These are phyloP conservation scores for Lentinus brumalis DNA, from an alignment of 768 basidiomycete species.

Conservation along the genomic window DNA sequence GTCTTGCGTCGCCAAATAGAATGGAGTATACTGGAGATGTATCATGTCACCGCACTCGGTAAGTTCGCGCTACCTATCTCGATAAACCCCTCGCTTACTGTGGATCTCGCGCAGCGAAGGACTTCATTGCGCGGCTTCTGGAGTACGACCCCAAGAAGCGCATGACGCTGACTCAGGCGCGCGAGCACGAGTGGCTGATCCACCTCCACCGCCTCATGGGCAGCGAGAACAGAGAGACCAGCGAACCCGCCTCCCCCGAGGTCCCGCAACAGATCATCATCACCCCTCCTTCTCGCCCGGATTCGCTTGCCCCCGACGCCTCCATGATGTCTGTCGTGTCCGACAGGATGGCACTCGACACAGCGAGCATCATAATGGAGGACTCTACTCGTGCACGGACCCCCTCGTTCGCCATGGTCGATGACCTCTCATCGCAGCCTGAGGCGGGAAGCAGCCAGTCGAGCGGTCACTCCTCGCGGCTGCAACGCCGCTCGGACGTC, in stretches of 20 bases:
- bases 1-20: constrained; percentile 61
- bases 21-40: constrained; percentile 49
- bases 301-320: not conserved
- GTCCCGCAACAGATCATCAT: not conserved
- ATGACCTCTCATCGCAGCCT: not conserved
- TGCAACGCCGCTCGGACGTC: constrained; percentile 19
- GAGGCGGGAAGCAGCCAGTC: too few species aligned
- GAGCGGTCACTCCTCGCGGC: not conserved
- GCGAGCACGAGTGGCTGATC: constrained; percentile 75
- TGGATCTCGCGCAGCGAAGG: constrained; percentile 42
- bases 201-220: not conserved
- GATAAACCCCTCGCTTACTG: not conserved
- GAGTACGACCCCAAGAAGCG: constrained; percentile 60
- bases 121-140: constrained; percentile 70
- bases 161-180: constrained; percentile 68
- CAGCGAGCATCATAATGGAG: not conserved
- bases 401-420: not conserved
- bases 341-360: not conserved
- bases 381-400: not conserved
- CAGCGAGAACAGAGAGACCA: not conserved
- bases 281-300: not conserved
- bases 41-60: constrained; percentile 52
- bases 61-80: constrained; percentile 21
- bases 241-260: not conserved
- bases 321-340: constrained; percentile 5